Evolutionary conservation across 805 yeast genomes (phyloP), one percentile per base, ranked within the genome.

Genomic region (Metschnikowia picachoensis): DNA sequence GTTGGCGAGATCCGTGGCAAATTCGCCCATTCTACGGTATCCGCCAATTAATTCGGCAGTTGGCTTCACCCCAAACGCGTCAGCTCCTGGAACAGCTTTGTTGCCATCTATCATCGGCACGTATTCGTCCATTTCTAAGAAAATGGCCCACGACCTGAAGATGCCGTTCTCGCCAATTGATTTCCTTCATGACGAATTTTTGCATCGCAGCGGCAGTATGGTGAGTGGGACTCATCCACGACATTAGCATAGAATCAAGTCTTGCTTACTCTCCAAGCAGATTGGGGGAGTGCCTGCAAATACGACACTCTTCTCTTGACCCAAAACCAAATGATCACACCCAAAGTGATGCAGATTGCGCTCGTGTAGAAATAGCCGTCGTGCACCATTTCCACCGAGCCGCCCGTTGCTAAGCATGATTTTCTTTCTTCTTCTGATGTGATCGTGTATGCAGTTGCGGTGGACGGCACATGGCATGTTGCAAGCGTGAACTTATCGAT

Each of bases 361-460:
- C 90, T 92, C 34, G 95, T 84, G 41, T 77, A 73, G 65, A 83
- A 89, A 66, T 91, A 92, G 0, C 99, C 99, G 65, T 94, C 98
- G 44, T 77, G 72, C 1, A 76, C 44, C 2, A 78, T 65, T 0
- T 58, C 48, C 48, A 89, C 80, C 3, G 48, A 46, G 1, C 96
- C 97, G 7, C 80, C 82, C 2, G 66, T 57, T 7, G 60, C 67
- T 13, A 58, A 44, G 63, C 96, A 88, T 41, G 64, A 53, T 32
- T 67, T 70, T 52, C 79, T 83, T 41, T 64, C 67, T 5, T 61
- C 55, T 46, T 73, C 77, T 2, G 42, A 57, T 43, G 1, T 45
- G 9, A 50, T 41, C 10, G 17, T 34, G 28, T 31, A 39, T 13
- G 27, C 32, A 1, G 45, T 36, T 1, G 47, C 16, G 6, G 42